Conservation (phyloP, 2,329 filamentous ascomycete genomes). For the Scedosporium apiospermum region DNA sequence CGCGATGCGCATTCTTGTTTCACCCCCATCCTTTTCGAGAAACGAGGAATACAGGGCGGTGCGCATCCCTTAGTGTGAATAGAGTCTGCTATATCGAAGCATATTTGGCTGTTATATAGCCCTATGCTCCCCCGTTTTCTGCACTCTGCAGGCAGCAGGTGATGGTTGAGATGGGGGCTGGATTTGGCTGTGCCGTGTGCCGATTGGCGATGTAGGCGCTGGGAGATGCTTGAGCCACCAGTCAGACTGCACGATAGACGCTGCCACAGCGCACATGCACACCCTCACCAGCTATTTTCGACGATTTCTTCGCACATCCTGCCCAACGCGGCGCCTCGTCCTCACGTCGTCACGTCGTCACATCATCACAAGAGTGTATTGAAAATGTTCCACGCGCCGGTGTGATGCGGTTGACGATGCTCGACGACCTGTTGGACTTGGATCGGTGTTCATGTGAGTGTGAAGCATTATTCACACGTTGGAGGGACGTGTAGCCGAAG, state of each 20-base stretch:
- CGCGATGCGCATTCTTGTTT: neutral
- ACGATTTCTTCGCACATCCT: neutral
- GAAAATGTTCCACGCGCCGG: neutral
- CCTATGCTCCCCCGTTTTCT: too few relatives aligned
- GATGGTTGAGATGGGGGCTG: neutral
- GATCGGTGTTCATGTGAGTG: neutral
- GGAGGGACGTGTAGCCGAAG: neutral
- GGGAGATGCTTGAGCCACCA: neutral
- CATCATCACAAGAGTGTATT: neutral
- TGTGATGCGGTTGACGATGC: neutral
- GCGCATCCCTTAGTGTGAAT: neutral
- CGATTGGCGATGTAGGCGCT: constrained; percentile 3
- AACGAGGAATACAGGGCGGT: too few relatives aligned
- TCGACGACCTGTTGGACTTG: neutral
- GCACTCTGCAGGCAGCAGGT: too few relatives aligned
- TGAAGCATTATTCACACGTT: neutral
- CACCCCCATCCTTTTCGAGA: neutral
- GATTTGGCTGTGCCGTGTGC: neutral
- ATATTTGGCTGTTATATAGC: neutral
- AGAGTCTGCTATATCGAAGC: neutral
- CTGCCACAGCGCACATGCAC: neutral
- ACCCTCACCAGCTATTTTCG: neutral
- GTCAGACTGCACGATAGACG: neutral
- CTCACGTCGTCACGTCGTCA: neutral
- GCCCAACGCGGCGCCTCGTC: neutral